Percentiles rank a stretch among this genome's conserved stretches.
phyloP scores from a whole-genome alignment of 495 filamentous ascomycete genomes.

The Hypoxylon crocopeplum region DNA sequence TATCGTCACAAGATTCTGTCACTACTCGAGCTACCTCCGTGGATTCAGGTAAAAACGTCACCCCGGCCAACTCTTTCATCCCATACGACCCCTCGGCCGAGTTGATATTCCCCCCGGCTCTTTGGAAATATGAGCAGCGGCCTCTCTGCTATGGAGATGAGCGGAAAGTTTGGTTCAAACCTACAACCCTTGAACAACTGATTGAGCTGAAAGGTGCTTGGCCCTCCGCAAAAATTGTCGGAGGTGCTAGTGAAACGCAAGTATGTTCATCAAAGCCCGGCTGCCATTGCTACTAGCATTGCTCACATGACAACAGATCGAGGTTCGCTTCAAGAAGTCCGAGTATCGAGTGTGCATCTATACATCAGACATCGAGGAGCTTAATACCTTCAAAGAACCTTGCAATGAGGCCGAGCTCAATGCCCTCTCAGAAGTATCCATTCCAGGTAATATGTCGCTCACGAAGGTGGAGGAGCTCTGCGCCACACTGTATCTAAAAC shows the following conservation, averaged over 20 bases:
- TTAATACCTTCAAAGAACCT: constrained; percentile 69
- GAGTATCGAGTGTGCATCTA: constrained; percentile 79
- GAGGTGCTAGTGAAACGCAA: constrained; percentile 85
- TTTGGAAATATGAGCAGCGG: constrained; percentile 72
- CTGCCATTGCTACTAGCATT: neutral
- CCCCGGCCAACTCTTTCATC: constrained; percentile 72
- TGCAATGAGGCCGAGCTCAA: constrained; percentile 73
- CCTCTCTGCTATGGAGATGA: constrained; percentile 82
- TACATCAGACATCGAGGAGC: constrained; percentile 80
- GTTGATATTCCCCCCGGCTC: constrained; percentile 79
- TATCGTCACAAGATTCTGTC: constrained; percentile 16
- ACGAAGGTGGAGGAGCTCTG: constrained; percentile 68
- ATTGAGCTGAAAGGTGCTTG: constrained; percentile 79
- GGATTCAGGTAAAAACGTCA: constrained; percentile 52
- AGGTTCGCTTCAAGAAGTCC: constrained; percentile 87
- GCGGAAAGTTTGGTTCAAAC: constrained; percentile 81
- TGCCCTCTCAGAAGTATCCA: constrained; percentile 79
- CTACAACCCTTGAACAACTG: constrained; percentile 77
- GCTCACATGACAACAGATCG: constrained; percentile 56
- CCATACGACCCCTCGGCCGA: constrained; percentile 82
- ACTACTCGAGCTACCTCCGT: constrained; percentile 20
- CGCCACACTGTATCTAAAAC: constrained; percentile 48
- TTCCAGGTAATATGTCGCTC: constrained; percentile 66
- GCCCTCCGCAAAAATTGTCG: constrained; percentile 82
- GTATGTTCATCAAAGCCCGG: neutral